phyloP scores from a whole-genome alignment of 2,329 filamentous ascomycete species.

The Epichloe gansuensis region DNA sequence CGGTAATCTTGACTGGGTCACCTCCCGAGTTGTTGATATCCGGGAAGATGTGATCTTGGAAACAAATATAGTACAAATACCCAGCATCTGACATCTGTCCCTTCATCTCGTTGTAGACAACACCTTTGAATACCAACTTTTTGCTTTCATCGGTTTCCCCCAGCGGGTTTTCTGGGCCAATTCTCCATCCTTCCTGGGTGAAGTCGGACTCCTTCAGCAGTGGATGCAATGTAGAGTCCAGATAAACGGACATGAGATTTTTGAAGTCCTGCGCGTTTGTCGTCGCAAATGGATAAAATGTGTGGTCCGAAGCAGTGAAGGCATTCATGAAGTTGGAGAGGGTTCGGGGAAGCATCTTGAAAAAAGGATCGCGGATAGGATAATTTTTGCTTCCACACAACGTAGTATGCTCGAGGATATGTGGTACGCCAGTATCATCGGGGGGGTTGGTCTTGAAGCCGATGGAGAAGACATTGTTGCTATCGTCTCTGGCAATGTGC shows the following conservation, averaged over 20 bases:
- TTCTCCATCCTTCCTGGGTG: conserved; percentile 89
- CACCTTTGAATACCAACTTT: conserved; percentile 84
- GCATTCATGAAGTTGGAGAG: conserved; percentile 99
- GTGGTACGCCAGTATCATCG: conserved; percentile 88
- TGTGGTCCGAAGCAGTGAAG: conserved; percentile 92
- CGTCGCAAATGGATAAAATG: conserved; percentile 94
- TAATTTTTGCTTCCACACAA: conserved; percentile 91
- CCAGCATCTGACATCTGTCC: conserved; percentile 96
- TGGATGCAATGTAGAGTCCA: conserved; percentile 86
- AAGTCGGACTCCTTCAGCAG: conserved; percentile 86
- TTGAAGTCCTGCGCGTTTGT: conserved; percentile 92
- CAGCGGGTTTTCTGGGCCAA: conserved; percentile 79
- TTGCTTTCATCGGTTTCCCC: conserved; percentile 47
- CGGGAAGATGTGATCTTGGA: conserved; percentile 88
- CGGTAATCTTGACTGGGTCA: conserved; percentile 91
- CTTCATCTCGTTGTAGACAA: conserved; percentile 99
- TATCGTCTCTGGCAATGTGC: conserved; percentile 86
- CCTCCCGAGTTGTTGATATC: conserved; percentile 93
- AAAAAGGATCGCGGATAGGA: conserved; percentile 97
- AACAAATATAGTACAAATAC: conserved; percentile 90
- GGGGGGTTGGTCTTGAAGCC: conserved; percentile 98
- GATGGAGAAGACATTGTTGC: conserved; percentile 99
- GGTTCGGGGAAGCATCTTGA: conserved; percentile 99
- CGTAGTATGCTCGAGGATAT: conserved; percentile 96
- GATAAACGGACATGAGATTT: conserved; percentile 91